Evolutionary conservation across 345 rosid species (phyloP).

Genomic region (Gossypium anomalum): DNA sequence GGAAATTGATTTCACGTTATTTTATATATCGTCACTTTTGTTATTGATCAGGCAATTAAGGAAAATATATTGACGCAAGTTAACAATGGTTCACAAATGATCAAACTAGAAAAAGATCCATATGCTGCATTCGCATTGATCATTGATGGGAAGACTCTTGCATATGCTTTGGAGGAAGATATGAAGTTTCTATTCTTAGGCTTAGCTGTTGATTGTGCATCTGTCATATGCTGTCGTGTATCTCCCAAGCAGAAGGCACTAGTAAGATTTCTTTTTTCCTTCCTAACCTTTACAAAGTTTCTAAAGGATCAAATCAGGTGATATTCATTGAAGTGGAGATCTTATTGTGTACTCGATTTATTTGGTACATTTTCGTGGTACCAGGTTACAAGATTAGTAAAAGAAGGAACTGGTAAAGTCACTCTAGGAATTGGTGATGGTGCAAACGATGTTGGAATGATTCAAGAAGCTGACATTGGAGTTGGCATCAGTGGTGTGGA

Average conservation of each 20-base stretch:
- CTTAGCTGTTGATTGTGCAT: constrained; percentile 90
- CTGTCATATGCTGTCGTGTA: constrained; percentile 96
- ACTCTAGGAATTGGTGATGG: constrained; percentile 97
- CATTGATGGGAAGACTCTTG: constrained; percentile 81
- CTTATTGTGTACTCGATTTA: constrained; percentile 3
- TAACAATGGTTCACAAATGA: constrained; percentile 75
- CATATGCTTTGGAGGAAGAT: constrained; percentile 84
- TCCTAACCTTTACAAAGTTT: background rate
- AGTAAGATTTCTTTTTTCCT: constrained; percentile 38
- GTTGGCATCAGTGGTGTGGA: constrained; percentile 98
- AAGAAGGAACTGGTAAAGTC: constrained; percentile 86
- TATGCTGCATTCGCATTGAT: constrained; percentile 92
- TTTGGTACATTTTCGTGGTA: constrained; percentile 13
- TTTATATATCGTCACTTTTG: constrained; percentile 22
- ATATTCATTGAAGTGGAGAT: background rate
- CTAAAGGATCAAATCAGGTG: background rate
- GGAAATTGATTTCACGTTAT: constrained; percentile 26
- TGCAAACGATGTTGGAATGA: constrained; percentile 99
- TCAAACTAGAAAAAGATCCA: constrained; percentile 85
- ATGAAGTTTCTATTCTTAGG: constrained; percentile 78
- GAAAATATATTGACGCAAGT: constrained; percentile 71
- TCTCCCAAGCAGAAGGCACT: constrained; percentile 98
- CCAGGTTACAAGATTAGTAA: constrained; percentile 87
- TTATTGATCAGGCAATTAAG: constrained; percentile 55
- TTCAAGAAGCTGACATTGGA: constrained; percentile 99